Evolutionary conservation across 1,284 basidiomycete species (phyloP).

Genomic region (Amylostereum chailletii): DNA sequence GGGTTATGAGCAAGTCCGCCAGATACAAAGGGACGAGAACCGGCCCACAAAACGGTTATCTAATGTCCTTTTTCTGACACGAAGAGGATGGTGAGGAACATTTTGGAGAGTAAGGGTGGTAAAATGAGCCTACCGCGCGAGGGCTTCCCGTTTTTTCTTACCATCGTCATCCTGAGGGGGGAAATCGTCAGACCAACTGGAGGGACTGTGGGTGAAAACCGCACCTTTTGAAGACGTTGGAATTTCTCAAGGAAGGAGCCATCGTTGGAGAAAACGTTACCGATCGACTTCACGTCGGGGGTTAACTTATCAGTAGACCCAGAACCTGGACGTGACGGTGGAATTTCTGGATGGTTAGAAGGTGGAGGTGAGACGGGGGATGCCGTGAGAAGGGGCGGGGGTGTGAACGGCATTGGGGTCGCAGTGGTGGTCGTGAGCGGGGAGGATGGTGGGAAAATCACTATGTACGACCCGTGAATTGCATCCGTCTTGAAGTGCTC

Average conservation of each 20-base stretch:
- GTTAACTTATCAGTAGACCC: too few relatives aligned
- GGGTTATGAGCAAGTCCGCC: background rate
- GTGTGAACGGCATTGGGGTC: too few relatives aligned
- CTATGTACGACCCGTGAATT: too few relatives aligned
- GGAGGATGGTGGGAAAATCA: too few relatives aligned
- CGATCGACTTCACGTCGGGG: too few relatives aligned
- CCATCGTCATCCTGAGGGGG: constrained; percentile 45
- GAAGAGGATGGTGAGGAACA: constrained; percentile 5
- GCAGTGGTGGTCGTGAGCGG: too few relatives aligned
- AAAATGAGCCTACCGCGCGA: constrained; percentile 33
- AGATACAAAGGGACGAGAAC: background rate
- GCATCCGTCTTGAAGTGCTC: too few relatives aligned
- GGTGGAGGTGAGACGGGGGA: too few relatives aligned
- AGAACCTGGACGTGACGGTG: too few relatives aligned
- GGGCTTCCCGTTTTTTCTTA: constrained; percentile 43
- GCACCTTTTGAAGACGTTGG: constrained; percentile 41
- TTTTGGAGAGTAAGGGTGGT: background rate
- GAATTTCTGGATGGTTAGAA: too few relatives aligned
- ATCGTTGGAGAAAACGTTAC: constrained; percentile 50
- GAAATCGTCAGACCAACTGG: background rate
- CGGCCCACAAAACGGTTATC: constrained; percentile 53
- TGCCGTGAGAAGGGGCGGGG: too few relatives aligned
- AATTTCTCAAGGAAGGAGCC: constrained; percentile 53
- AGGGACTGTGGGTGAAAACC: constrained; percentile 4
- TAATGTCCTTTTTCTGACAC: constrained; percentile 48